Conservation (phyloP, 768 basidiomycete species). For the Lactarius hatsudake region DNA sequence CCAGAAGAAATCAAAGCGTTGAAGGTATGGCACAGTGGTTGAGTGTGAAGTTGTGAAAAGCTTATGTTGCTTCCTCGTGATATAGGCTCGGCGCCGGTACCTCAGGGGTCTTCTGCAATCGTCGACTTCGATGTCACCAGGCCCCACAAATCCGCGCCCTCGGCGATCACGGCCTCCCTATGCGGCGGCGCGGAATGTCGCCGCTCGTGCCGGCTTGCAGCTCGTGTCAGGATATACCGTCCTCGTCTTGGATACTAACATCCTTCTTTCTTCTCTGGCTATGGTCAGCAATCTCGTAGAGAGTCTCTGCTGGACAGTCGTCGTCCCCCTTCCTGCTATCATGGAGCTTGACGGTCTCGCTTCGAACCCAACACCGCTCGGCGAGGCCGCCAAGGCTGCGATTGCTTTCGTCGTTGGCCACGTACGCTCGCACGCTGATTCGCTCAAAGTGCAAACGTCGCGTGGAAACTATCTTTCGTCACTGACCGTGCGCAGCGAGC, state of each 20-base stretch:
- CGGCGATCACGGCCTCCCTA: conserved; percentile 34
- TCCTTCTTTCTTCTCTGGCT: conserved; percentile 79
- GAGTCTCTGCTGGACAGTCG: conserved; percentile 77
- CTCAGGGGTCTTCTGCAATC: conserved; percentile 64
- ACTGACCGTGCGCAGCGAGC: conserved; percentile 79
- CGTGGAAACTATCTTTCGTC: conserved; percentile 90
- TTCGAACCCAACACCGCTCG: conserved; percentile 59
- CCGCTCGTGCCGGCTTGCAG: conserved; percentile 43
- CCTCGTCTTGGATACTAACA: conserved; percentile 94
- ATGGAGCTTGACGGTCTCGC: conserved; percentile 96
- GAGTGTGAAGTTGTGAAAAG: conserved; percentile 12
- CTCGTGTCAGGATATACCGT: conserved; percentile 84
- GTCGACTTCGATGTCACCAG: conserved; percentile 32
- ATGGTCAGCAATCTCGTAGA: conserved; percentile 76
- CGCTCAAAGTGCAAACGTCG: conserved; percentile 92
- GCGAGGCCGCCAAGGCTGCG: conserved; percentile 69
- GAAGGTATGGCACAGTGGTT: conserved; percentile 50
- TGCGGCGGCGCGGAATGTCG: conserved; percentile 30
- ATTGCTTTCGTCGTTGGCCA: conserved; percentile 72
- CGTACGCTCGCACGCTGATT: conserved; percentile 67
- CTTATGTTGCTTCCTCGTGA: conserved; percentile 13
- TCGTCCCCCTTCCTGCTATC: conserved; percentile 91
- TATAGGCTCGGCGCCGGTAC: conserved; percentile 70
- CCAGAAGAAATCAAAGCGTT: conserved; percentile 72
- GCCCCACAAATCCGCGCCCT: conserved; percentile 21